Base-by-base conservation (phyloP, 1,284 basidiomycete species). In the Rhodofomes roseus region DNA sequence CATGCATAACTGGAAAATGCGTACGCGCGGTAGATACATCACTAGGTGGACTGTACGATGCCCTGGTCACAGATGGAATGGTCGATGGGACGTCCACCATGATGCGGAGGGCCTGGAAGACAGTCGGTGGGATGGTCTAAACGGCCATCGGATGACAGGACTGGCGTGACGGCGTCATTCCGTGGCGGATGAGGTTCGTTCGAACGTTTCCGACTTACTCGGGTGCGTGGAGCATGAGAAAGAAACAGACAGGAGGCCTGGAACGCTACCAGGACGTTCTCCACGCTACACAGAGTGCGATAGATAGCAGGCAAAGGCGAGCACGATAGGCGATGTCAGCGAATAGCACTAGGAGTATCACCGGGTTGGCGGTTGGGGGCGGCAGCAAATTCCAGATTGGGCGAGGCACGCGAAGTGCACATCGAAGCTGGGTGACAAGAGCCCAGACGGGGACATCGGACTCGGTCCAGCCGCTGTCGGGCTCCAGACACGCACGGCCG, bases 171-270 rank as follows among this genome's bases (percentile, higher is more conserved):
- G 20, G 50, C 50, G 50, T 52, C 50, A 34, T 22, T 36, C 31
- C 2, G 22, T 31, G n/a, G 50, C 31, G 31, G 31, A 34, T 34
- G 50, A 31, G 22, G 25, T 25, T 27, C 16, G 22, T 48, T 48
- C 46, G 46, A 25, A 29, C 18, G 46, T 29, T n/a, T 52, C 50
- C 50, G 31, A 52, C 18, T 52, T 52, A 52, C 50, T 52, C 50
- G 50, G 50, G 50, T 52, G 50, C 50, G 50, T 52, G 50, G 50
- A 36, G 50, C 50, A 37, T 52, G 50, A 20, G 50, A 36, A 52
- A 20, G 11, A 1, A 22, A 5, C 7, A 36, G 44, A 27, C 8
- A 34, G 29, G n/a, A 52, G 29, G 50, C 50, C 50, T 37, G 34
- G 50, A 52, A 37, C 31, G 31, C 22, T 12, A 20, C 9, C 20